These are phyloP conservation scores for Penicillium psychrosexuale DNA, from an alignment of 2,329 filamentous ascomycete genomes.

Conservation along the genomic window DNA sequence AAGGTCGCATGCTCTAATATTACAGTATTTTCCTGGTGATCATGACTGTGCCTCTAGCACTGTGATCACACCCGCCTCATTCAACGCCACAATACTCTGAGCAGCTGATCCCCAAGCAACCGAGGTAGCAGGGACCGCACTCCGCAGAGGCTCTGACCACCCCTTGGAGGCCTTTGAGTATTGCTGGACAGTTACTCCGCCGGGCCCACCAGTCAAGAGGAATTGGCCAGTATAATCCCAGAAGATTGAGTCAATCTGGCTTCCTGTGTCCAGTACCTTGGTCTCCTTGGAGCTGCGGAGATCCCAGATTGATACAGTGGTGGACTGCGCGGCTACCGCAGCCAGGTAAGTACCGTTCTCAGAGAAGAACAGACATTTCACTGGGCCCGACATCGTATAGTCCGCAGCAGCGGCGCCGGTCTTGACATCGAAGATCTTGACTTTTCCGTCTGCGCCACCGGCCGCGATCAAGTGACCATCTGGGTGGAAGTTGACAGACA, in stretches of 20 bases:
- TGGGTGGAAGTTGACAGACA: conserved; percentile 82
- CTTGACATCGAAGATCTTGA: conserved; percentile 87
- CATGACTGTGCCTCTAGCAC: conserved; percentile 60
- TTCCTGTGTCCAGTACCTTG: conserved; percentile 83
- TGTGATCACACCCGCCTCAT: conserved; percentile 70
- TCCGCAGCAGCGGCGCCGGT: conserved; percentile 71
- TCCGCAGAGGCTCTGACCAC: conserved; percentile 83
- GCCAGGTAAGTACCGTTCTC: conserved; percentile 98
- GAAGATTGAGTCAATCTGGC: conserved; percentile 67
- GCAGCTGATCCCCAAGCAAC: conserved; percentile 76
- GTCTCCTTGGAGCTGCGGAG: conserved; percentile 77
- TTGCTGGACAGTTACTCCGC: conserved; percentile 81
- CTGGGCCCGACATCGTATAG: conserved; percentile 63
- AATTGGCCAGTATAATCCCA: conserved; percentile 98
- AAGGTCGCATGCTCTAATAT: conserved; percentile 24
- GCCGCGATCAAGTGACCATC: conserved; percentile 92
- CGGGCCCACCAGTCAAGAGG: conserved; percentile 74
- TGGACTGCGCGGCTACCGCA: conserved; percentile 72
- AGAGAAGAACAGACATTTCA: conserved; percentile 78
- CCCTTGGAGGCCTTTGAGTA: conserved; percentile 82
- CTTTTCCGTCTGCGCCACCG: conserved; percentile 73
- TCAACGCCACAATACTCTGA: conserved; percentile 70
- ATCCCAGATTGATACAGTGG: conserved; percentile 82
- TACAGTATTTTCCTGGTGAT: conserved; percentile 24
- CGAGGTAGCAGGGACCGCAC: conserved; percentile 67